A percentile compares a stretch with the other conserved stretches of the same genome.
phyloP scores from a whole-genome alignment of 2,329 filamentous ascomycete species.

The Colletotrichum brevisporum region DNA sequence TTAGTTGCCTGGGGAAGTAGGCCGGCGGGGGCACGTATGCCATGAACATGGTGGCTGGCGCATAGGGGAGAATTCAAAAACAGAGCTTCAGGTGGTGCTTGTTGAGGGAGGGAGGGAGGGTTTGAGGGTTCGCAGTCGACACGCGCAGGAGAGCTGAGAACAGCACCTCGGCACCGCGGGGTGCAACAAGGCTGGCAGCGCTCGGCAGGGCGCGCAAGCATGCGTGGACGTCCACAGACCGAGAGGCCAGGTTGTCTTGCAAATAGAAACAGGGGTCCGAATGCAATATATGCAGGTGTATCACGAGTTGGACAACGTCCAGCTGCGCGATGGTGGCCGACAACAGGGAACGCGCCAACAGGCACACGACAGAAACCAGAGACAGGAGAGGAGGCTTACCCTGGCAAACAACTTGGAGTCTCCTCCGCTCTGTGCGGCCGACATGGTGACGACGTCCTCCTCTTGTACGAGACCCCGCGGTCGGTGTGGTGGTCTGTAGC shows the following conservation, averaged over 20 bases:
- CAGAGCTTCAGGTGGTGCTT: not conserved
- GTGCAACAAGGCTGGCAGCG: slow-evolving; percentile 1
- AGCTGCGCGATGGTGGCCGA: slow-evolving; percentile 7
- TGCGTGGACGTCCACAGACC: not conserved
- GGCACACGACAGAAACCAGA: slow-evolving; percentile 6
- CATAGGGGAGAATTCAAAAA: slow-evolving; percentile 19
- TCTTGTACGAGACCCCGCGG: slow-evolving; percentile 6
- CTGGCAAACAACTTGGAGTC: slow-evolving; percentile 99
- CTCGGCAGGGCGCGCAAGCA: slow-evolving; percentile 9
- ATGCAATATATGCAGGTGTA: slow-evolving; percentile 1
- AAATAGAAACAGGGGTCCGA: slow-evolving; percentile 18
- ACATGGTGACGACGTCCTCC: slow-evolving; percentile 59
- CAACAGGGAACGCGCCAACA: slow-evolving; percentile 1
- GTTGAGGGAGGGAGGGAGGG: not conserved
- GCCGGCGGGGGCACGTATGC: slow-evolving; percentile 64
- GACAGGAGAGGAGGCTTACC: slow-evolving; percentile 68
- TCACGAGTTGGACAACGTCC: not conserved
- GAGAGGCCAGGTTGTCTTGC: slow-evolving; percentile 5
- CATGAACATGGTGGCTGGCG: slow-evolving; percentile 63
- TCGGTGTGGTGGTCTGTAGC: slow-evolving; percentile 14
- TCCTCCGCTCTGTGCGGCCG: slow-evolving; percentile 76
- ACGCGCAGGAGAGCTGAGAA: slow-evolving; percentile 9
- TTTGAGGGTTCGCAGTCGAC: not conserved
- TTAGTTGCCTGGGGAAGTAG: slow-evolving; percentile 64
- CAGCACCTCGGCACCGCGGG: slow-evolving; percentile 9